Evolutionary conservation across 192 early-diverging fungal genomes (phyloP).

Genomic region (Gigaspora rosea): DNA sequence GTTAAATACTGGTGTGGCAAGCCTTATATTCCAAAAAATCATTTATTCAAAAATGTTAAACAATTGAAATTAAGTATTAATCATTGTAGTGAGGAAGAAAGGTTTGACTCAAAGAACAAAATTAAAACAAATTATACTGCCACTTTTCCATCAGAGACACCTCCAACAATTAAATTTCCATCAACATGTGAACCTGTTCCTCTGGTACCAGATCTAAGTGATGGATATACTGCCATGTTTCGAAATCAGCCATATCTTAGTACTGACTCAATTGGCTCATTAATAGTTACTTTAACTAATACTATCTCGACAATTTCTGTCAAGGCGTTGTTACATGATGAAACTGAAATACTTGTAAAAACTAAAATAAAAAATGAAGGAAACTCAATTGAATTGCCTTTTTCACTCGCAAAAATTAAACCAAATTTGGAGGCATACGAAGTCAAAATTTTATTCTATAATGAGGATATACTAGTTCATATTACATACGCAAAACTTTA

Average conservation of each 20-base stretch:
- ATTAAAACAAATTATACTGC: not conserved
- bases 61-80: not conserved
- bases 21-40: conserved; percentile 4
- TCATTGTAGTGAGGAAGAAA: not conserved
- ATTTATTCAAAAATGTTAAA: not conserved
- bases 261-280: conserved; percentile 16
- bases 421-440: conserved; percentile 16
- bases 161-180: conserved; percentile 6
- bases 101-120: not conserved
- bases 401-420: conserved; percentile 4
- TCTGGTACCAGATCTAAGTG: not conserved
- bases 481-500: not conserved
- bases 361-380: conserved; percentile 1
- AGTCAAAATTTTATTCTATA: conserved; percentile 7
- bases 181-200: not conserved
- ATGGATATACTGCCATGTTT: conserved; percentile 13
- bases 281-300: conserved; percentile 13
- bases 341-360: conserved; percentile 7
- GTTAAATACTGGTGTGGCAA: conserved; percentile 16
- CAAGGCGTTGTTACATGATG: conserved; percentile 5
- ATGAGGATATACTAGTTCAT: not conserved
- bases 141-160: not conserved
- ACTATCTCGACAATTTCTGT: not conserved
- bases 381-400: not conserved
- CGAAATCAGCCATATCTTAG: conserved; percentile 24